These are phyloP conservation scores for Talaromyces stipitatus DNA, from an alignment of 495 filamentous ascomycete species.

Conservation along the genomic window DNA sequence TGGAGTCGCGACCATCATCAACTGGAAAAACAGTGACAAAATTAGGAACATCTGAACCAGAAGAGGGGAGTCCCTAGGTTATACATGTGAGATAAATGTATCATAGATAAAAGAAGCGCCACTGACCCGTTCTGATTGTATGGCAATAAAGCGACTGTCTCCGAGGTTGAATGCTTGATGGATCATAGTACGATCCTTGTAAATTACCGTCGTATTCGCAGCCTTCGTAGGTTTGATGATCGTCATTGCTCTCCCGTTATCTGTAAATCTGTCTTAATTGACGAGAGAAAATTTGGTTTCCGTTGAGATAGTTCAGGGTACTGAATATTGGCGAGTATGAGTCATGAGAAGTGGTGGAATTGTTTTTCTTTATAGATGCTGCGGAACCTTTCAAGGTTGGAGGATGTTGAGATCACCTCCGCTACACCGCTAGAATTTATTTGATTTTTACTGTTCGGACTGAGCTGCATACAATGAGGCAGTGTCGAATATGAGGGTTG, in stretches of 20 bases:
- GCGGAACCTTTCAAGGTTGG: too few relatives aligned
- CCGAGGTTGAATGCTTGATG: neutral
- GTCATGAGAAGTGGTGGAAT: neutral
- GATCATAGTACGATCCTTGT: neutral
- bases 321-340: neutral
- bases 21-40: neutral
- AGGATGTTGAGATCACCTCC: neutral
- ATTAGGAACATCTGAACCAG: neutral
- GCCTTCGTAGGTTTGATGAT: neutral
- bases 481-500: neutral
- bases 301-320: neutral
- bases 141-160: neutral
- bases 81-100: neutral
- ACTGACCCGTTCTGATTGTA: neutral
- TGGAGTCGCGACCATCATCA: neutral
- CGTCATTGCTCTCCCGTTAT: neutral
- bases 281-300: too few relatives aligned
- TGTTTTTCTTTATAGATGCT: neutral
- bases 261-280: too few relatives aligned
- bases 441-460: neutral
- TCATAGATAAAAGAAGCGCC: neutral
- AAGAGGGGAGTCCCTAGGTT: neutral
- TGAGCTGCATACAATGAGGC: neutral
- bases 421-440: neutral
- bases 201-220: neutral